Conservation (phyloP, 73 alveolate species). For the Stentor coeruleus region DNA sequence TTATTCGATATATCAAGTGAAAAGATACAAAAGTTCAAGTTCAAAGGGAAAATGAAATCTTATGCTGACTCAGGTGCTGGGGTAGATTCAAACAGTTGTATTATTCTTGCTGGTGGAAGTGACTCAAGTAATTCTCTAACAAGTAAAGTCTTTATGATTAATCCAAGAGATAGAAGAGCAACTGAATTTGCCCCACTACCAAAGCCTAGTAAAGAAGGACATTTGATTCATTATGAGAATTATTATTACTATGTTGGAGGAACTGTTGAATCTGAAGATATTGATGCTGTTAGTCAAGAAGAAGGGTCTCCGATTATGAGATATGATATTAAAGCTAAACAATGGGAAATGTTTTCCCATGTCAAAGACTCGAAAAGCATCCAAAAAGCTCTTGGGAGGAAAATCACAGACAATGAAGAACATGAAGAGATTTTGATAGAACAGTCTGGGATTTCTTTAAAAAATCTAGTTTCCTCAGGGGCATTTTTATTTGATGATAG, state of each 20-base stretch:
- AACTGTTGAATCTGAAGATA: neutral
- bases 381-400: neutral
- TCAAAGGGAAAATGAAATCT: neutral
- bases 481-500: neutral
- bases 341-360: neutral
- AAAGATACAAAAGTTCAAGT: neutral
- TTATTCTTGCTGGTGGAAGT: neutral
- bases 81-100: neutral
- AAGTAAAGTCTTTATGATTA: neutral
- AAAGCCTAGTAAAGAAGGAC: neutral
- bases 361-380: neutral
- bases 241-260: neutral
- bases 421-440: neutral
- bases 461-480: neutral
- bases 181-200: neutral
- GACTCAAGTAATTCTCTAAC: neutral
- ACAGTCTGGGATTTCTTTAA: neutral
- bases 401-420: neutral
- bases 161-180: neutral
- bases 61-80: constrained; percentile 3
- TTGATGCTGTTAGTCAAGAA: neutral
- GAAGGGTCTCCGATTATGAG: constrained; percentile 5
- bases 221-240: no score
- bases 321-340: neutral
- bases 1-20: neutral